Evolutionary conservation across 192 early-diverging fungal genomes (phyloP), one percentile per base, ranked within the genome.

Genomic region (Linderina pennispora): DNA sequence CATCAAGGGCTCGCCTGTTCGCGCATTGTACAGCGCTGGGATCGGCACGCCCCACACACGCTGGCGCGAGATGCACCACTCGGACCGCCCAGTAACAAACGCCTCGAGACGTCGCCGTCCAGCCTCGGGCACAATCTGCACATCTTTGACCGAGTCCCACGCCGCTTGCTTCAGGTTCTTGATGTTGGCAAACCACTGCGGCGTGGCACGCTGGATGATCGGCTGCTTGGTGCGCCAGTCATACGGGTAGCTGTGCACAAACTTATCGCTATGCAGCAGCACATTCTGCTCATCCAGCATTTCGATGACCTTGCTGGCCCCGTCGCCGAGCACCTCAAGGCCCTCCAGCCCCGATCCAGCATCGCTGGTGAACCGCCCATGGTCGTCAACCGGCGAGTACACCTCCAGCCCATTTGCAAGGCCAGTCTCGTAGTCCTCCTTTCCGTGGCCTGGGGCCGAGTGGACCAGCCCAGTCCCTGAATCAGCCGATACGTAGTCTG

Each of bases 61-160:
- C 61, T 90, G 87, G 13, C 87, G 75, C 22, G 87, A 90, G 33
- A 90, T 88, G 57, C 85, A 90, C 87, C 87, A 90, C 64, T 90
- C 87, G 22, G 73, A 78, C 19, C 87, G 65, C 8, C 80, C 80
- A 8, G 73, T 56, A 15, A 82, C 77, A 72, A 84, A 90, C 23
- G 75, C 69, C 47, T 78, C 64, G 22, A 90, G 50, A 2, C 85
- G 76, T 25, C 67, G 62, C 4, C 55, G 50, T n/a, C 77, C 78
- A 57, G 63, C 40, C 19, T 82, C 73, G 25, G 87, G 85, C n/a
- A 86, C 49, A 37, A 85, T 77, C 9, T 46, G 43, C 15, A 87
- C 78, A 19, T 36, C 40, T 21, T 74, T 41, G 17, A 85, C 48
- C 7, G 81, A 79, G 37, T 76, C 50, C 6, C 81, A 62, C 0